These are phyloP conservation scores for Hypoxylon intermedium DNA, from an alignment of 495 filamentous ascomycete genomes.

Conservation along the genomic window DNA sequence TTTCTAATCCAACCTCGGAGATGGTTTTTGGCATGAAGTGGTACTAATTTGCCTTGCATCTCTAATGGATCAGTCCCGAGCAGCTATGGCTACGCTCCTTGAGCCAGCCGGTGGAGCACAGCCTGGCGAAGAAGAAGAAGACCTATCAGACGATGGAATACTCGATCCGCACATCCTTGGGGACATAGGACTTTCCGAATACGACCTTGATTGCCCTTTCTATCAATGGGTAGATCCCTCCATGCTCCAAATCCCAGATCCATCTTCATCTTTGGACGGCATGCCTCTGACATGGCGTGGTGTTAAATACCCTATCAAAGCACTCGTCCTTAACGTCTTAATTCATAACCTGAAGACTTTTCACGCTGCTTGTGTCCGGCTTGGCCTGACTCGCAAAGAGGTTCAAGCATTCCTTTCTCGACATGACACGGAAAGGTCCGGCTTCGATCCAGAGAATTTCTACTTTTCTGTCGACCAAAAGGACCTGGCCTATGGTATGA, in stretches of 20 bases:
- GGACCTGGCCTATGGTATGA: background rate
- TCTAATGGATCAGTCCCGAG: no score
- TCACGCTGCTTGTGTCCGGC: background rate
- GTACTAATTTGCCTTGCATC: no score
- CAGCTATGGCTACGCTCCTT: no score
- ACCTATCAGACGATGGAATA: background rate
- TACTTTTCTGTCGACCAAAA: background rate
- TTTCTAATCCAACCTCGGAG: no score
- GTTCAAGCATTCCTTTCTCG: background rate
- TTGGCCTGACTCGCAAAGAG: background rate
- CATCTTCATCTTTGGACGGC: background rate
- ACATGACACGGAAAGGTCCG: background rate
- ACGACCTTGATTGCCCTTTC: background rate
- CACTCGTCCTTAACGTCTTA: background rate
- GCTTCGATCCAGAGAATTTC: background rate
- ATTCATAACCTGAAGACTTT: background rate
- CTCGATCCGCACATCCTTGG: no score
- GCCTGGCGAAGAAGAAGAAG: no score
- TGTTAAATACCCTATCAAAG: constrained; percentile 5
- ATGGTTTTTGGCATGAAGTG: no score
- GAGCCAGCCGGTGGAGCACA: no score
- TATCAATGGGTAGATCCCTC: background rate
- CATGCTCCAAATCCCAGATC: background rate
- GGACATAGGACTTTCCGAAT: background rate
- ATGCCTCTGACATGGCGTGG: background rate